Conservation (phyloP, 768 basidiomycete genomes). For the Kwoniella dejecticola region DNA sequence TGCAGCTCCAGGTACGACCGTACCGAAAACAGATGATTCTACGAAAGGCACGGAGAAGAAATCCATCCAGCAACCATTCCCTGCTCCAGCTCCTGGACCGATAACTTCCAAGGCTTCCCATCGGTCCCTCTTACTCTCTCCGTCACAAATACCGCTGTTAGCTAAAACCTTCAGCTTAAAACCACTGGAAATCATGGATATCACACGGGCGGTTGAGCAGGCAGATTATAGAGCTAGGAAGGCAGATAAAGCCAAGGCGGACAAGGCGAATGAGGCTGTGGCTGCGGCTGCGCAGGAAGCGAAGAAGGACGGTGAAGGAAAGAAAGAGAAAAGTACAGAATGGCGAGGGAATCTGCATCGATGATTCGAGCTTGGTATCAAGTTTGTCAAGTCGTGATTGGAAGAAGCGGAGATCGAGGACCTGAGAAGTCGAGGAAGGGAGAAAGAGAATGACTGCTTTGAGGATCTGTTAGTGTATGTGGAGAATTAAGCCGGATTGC, state of each 20-base stretch:
- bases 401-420: too few relatives aligned
- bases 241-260: slow-evolving; percentile 28
- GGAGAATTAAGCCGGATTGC: too few relatives aligned
- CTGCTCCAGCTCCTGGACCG: slow-evolving; percentile 17
- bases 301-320: slow-evolving; percentile 1
- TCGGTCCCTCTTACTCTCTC: slow-evolving; percentile 36
- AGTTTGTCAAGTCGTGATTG: too few relatives aligned
- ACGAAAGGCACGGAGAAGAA: not conserved
- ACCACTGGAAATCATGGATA: slow-evolving; percentile 52
- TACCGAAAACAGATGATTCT: not conserved
- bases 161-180: slow-evolving; percentile 43
- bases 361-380: too few relatives aligned
- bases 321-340: slow-evolving; percentile 5
- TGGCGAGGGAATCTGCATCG: slow-evolving; percentile 45
- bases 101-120: slow-evolving; percentile 23
- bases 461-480: too few relatives aligned
- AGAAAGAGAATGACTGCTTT: too few relatives aligned
- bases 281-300: not conserved
- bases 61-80: slow-evolving; percentile 11
- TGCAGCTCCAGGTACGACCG: not conserved
- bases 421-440: too few relatives aligned
- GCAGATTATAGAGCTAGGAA: slow-evolving; percentile 44
- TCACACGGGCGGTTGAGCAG: slow-evolving; percentile 55
- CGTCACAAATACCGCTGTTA: slow-evolving; percentile 38
- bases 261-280: slow-evolving; percentile 9